Conservation (phyloP, 495 filamentous ascomycete species). For the Xylaria longipes region DNA sequence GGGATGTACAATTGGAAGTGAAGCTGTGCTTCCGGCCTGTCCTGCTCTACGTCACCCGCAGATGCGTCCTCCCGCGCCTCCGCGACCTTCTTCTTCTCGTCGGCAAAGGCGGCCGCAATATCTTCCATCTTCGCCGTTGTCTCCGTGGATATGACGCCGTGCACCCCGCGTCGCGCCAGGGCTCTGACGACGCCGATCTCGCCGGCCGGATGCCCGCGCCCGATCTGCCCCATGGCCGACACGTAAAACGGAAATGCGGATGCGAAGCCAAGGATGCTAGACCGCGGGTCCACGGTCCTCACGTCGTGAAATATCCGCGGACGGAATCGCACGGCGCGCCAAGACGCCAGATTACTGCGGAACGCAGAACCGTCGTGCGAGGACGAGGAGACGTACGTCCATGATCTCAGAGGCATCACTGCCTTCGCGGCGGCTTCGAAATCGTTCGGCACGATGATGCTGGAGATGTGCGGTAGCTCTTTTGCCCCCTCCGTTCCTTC, state of each 20-base stretch:
- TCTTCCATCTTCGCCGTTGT: conserved; percentile 48
- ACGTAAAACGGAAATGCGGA: conserved; percentile 79
- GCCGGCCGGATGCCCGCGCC: conserved; percentile 66
- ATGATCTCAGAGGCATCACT: conserved; percentile 80
- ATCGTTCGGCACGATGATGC: conserved; percentile 51
- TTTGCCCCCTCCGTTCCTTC: not conserved
- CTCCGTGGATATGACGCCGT: conserved; percentile 53
- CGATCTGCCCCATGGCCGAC: conserved; percentile 79
- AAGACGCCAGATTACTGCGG: conserved; percentile 84
- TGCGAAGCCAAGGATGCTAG: conserved; percentile 78
- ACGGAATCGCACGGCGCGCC: conserved; percentile 85
- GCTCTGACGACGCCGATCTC: conserved; percentile 71
- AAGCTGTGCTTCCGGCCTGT: conserved; percentile 53
- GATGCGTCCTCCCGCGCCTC: not conserved
- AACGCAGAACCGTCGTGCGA: conserved; percentile 78
- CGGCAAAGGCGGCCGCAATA: conserved; percentile 37
- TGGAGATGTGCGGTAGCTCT: conserved; percentile 49
- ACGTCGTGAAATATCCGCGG: conserved; percentile 79
- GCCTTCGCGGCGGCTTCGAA: conserved; percentile 79
- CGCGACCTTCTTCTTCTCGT: conserved; percentile 36
- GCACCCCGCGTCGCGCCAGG: conserved; percentile 32
- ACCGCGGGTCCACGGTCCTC: conserved; percentile 70
- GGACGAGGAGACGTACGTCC: conserved; percentile 85
- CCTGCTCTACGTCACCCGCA: conserved; percentile 44
- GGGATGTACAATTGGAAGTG: conserved; percentile 76